These are phyloP conservation scores for Cytospora paraplurivora DNA, from an alignment of 2,329 filamentous ascomycete species.

Conservation along the genomic window DNA sequence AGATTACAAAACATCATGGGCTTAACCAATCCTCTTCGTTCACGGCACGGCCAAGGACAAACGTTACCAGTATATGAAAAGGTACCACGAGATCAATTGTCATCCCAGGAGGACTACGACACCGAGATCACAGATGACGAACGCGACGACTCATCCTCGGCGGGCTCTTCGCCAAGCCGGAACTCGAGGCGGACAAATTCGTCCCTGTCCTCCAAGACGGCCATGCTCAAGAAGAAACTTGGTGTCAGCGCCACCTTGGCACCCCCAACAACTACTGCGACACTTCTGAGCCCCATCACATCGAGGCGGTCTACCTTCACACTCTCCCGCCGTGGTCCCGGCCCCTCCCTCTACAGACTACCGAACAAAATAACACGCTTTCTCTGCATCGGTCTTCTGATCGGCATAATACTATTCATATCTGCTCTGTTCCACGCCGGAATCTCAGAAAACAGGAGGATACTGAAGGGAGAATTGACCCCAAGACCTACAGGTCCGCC, in stretches of 20 bases:
- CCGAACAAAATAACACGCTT: slow-evolving; percentile 76
- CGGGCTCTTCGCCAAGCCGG: slow-evolving; percentile 48
- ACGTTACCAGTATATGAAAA: slow-evolving; percentile 56
- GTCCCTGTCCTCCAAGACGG: slow-evolving; percentile 45
- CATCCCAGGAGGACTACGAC: slow-evolving; percentile 54
- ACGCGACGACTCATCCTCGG: slow-evolving; percentile 39
- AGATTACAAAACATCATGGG: slow-evolving; percentile 25
- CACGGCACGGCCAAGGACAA: slow-evolving; percentile 44
- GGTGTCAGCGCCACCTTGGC: slow-evolving; percentile 24
- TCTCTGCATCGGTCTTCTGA: slow-evolving; percentile 71
- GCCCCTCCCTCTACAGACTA: slow-evolving; percentile 58
- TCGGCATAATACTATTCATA: slow-evolving; percentile 74
- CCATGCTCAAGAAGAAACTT: slow-evolving; percentile 42
- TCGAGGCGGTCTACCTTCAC: slow-evolving; percentile 42
- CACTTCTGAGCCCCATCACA: slow-evolving; percentile 26
- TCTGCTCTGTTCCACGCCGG: slow-evolving; percentile 74
- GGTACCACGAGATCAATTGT: slow-evolving; percentile 50
- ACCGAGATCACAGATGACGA: slow-evolving; percentile 45
- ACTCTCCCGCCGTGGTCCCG: slow-evolving; percentile 37
- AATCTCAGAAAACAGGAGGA: slow-evolving; percentile 65
- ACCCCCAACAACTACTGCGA: slow-evolving; percentile 19
- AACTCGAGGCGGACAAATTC: slow-evolving; percentile 59
- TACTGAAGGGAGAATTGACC: slow-evolving; percentile 58
- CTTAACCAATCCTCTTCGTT: slow-evolving; percentile 46
- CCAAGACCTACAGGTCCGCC: slow-evolving; percentile 66